Base-by-base conservation (phyloP, 768 basidiomycete species). In the Trametes sanguinea region DNA sequence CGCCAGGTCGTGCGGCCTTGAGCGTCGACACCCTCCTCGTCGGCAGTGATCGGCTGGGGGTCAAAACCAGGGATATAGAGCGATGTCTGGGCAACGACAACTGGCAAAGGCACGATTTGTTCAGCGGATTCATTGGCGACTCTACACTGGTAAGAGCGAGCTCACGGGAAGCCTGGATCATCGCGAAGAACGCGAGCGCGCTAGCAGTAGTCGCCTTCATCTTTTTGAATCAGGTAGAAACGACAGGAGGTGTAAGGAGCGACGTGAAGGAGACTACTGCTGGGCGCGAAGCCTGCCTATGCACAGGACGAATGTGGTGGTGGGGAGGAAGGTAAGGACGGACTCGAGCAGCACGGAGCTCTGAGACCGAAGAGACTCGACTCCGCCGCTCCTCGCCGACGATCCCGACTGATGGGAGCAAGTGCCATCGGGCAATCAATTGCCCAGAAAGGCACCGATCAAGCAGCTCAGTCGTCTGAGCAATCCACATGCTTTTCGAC, bases 11-110 rank as follows among this genome's bases (percentile, higher is more conserved):
- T 81, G 47, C 71, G 68, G 17, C 80, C 78, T 59, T 77, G 69
- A 13, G 68, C 47, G 6, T 76, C 81, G 16, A 78, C 76, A 9
- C 81, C 80, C n/a, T 81, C 43, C 42, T 75, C 68, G 62, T 75
- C 72, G 45, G 76, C 80, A 54, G 78, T 76, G 44, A 81, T 62
- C 8, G 78, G 77, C 67, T 78, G 78, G 16, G 76, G 74, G 58
- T 82, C 77, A 54, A 80, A 79, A 33, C 75, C 79, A 1, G 80
- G 81, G 56, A 83, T 73, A 60, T 74, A 80, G 42, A 81, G 67
- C n/a, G 81, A 78, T 0, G 74, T 76, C 58, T 75, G 69, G 4
- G 74, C 75, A 22, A 57, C 57, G 11, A 67, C 71, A 53, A 60
- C 74, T 74, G 58, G 16, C 40, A 51, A 37, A 37, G 11, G 16